Conservation (phyloP, 108 stramenopile genomes). For the Nitzschia palea region DNA sequence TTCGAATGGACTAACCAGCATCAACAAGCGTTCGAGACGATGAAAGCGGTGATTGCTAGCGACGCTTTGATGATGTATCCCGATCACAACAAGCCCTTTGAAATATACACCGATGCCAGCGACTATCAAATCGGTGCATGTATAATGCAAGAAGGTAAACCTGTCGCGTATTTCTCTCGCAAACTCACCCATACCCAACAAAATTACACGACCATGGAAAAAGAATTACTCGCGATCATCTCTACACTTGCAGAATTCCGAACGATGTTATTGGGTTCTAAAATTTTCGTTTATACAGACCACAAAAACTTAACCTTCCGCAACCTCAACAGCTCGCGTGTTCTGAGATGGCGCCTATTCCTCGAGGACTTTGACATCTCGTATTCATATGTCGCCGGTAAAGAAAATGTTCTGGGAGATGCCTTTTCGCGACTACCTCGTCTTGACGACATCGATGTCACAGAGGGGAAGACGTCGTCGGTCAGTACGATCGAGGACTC, state of each 20-base stretch:
- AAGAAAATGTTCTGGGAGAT: slow-evolving; percentile 47
- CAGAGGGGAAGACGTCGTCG: not conserved
- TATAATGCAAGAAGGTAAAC: slow-evolving; percentile 41
- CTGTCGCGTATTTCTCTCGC: slow-evolving; percentile 39
- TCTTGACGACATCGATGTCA: not conserved
- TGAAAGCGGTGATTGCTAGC: slow-evolving; percentile 41
- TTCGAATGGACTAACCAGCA: slow-evolving; percentile 11
- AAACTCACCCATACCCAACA: slow-evolving; percentile 44
- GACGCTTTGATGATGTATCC: slow-evolving; percentile 41
- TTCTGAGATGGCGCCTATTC: slow-evolving; percentile 45
- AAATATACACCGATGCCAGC: slow-evolving; percentile 48
- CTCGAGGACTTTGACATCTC: slow-evolving; percentile 42
- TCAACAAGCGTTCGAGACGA: slow-evolving; percentile 43
- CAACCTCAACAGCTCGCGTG: slow-evolving; percentile 25
- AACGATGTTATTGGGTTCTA: slow-evolving; percentile 31
- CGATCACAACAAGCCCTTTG: slow-evolving; percentile 43
- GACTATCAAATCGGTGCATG: slow-evolving; percentile 42
- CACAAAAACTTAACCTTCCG: too few species aligned
- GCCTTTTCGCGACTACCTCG: slow-evolving; percentile 28
- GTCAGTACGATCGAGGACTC: not conserved
- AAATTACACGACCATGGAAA: slow-evolving; percentile 42
- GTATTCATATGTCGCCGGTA: slow-evolving; percentile 35
- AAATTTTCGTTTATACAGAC: slow-evolving; percentile 27
- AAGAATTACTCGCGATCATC: slow-evolving; percentile 43
- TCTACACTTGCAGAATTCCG: slow-evolving; percentile 43